Conservation (phyloP, 352 stramenopile genomes). For the Phytophthora pinifolia region DNA sequence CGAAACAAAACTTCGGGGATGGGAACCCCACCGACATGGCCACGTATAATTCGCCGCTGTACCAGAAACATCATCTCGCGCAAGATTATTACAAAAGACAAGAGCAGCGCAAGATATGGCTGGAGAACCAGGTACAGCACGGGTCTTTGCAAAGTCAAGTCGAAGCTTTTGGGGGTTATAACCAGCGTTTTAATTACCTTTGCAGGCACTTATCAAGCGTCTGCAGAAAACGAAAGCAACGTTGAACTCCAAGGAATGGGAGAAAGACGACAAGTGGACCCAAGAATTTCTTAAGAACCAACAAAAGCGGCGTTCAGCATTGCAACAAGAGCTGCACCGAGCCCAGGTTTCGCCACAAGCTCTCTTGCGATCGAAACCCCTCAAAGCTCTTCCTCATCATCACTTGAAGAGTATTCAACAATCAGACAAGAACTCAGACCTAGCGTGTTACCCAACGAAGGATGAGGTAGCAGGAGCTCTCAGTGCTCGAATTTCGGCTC, state of each 20-base stretch:
- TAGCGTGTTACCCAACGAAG: neutral
- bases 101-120: conserved; percentile 70
- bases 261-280: conserved; percentile 74
- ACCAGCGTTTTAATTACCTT: neutral
- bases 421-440: conserved; percentile 4
- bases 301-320: conserved; percentile 43
- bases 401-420: conserved; percentile 15
- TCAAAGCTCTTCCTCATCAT: conserved; percentile 25
- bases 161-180: neutral
- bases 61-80: conserved; percentile 18
- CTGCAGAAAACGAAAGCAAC: conserved; percentile 67
- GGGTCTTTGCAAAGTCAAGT: neutral
- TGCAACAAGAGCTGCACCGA: conserved; percentile 58
- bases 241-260: conserved; percentile 65
- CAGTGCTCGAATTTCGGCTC: conserved; percentile 5
- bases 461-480: conserved; percentile 2
- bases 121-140: conserved; percentile 61
- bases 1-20: conserved; percentile 5
- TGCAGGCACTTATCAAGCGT: conserved; percentile 54
- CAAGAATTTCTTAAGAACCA: conserved; percentile 66
- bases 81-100: conserved; percentile 68
- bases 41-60: conserved; percentile 23
- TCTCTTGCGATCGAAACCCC: conserved; percentile 25
- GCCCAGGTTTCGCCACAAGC: conserved; percentile 49
- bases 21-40: conserved; percentile 10